Base-by-base conservation (phyloP, 2,329 filamentous ascomycete species). In the Pseudogymnoascus sp. region DNA sequence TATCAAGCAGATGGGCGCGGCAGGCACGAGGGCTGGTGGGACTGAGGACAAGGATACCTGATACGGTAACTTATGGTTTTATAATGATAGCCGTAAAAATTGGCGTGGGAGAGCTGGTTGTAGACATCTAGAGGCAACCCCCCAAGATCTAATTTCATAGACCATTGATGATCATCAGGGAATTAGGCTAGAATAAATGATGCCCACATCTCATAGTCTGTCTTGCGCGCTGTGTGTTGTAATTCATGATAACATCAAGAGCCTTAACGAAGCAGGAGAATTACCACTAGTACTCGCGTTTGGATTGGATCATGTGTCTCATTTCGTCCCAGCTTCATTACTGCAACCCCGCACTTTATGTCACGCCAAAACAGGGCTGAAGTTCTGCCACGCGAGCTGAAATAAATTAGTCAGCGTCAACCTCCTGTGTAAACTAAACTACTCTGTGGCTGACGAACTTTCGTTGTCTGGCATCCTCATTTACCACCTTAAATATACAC, bases 1-100 rank as follows among this genome's bases (percentile, higher is more conserved):
- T 63, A 70, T 80, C 9, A 70, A 73, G 65, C 71, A 70, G 64
- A 75, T 76, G 72, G 76, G 79, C 61, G 71, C 72, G 6, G 71
- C 67, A 59, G 62, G 50, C n/a, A 63, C 60, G 14, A 61, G 37
- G 60, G 28, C 61, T 9, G 43, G 59, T 18, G 38, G 36, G 18
- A 18, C 20, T 15, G 58, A 60, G 14, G 20, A 25, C 8, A 60
- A 62, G 61, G 57, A 62, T 30, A 53, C n/a, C 12, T 53, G 25
- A 53, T 53, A 53, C 8, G 7, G 22, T 30, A 28, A 47, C 8
- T 4, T 28, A 28, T 47, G 7, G 7, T 9, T 30, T 30, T 25
- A 25, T 25, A 47, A 25, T n/a, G 22, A 47, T 41, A 12, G 20
- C 20, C 18, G 11, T 22, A 18, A 22, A 41, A 18, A 41, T 22